Percentiles rank a stretch among this genome's conserved stretches.
Evolutionary conservation across 352 stramenopile genomes (phyloP).

Genomic region (Globisporangium heterothallicum): DNA sequence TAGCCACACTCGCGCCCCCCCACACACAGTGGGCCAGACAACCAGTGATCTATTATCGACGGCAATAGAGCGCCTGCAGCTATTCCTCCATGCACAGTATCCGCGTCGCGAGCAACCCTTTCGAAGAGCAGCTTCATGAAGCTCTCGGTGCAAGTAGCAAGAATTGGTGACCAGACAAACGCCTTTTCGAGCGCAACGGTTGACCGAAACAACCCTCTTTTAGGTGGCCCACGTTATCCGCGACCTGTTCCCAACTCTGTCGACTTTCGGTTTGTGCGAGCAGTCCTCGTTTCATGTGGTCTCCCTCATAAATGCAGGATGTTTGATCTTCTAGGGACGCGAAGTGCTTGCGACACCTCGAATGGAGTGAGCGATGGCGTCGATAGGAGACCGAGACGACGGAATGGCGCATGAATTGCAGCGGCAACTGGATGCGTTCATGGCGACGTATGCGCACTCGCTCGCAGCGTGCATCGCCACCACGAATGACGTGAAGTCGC

Average conservation of each 20-base stretch:
- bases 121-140: too few relatives aligned
- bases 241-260: too few relatives aligned
- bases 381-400: conserved; percentile 1
- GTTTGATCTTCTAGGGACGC: conserved; percentile 1
- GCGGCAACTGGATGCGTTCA: conserved; percentile 52
- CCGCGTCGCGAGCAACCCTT: too few relatives aligned
- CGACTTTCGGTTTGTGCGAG: too few relatives aligned
- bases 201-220: neutral
- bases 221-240: neutral
- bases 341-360: neutral
- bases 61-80: neutral
- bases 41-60: neutral
- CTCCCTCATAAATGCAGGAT: neutral
- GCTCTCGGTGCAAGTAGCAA: too few relatives aligned
- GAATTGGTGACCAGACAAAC: too few relatives aligned
- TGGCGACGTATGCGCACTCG: conserved; percentile 29
- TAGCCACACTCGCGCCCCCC: neutral
- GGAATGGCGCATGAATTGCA: conserved; percentile 39
- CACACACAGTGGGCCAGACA: neutral
- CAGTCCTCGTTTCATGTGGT: too few relatives aligned
- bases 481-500: neutral
- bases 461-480: neutral
- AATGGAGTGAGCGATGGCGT: too few relatives aligned
- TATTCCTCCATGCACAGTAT: neutral
- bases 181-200: neutral